phyloP scores from a whole-genome alignment of 495 filamentous ascomycete species.

The Usnea hakonensis region DNA sequence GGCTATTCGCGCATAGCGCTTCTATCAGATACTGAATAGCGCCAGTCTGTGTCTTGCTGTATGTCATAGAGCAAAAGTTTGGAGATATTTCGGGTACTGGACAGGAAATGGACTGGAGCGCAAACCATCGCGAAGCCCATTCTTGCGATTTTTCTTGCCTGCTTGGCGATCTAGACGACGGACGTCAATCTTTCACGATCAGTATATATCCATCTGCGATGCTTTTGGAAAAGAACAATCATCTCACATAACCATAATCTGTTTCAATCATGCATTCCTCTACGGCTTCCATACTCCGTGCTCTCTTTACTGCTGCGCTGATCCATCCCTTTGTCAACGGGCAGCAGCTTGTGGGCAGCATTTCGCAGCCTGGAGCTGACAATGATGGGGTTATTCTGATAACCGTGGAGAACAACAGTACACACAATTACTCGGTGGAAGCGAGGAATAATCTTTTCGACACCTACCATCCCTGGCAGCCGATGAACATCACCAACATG shows the following conservation, averaged over 20 bases:
- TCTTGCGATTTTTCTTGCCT: neutral
- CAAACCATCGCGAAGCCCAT: neutral
- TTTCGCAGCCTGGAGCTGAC: neutral
- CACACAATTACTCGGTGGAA: constrained; percentile 2
- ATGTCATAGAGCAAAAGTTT: neutral
- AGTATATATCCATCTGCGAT: neutral
- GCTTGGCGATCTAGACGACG: neutral
- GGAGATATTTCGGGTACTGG: neutral
- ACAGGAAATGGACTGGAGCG: neutral
- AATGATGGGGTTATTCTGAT: neutral
- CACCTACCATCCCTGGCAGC: neutral
- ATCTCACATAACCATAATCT: neutral
- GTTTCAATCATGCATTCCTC: neutral
- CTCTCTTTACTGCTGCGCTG: neutral
- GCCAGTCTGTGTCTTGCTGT: neutral
- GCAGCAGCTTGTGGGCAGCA: neutral
- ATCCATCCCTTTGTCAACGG: neutral
- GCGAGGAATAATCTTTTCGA: constrained; percentile 17
- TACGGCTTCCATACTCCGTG: neutral
- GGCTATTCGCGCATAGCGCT: neutral
- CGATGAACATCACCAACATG: neutral
- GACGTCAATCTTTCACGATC: neutral
- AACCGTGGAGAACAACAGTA: constrained; percentile 13
- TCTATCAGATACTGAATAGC: neutral
- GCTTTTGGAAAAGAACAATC: neutral